Evolutionary conservation across 306 rosid species (phyloP), one percentile per base, ranked within the genome.

Genomic region (Geum urbanum): DNA sequence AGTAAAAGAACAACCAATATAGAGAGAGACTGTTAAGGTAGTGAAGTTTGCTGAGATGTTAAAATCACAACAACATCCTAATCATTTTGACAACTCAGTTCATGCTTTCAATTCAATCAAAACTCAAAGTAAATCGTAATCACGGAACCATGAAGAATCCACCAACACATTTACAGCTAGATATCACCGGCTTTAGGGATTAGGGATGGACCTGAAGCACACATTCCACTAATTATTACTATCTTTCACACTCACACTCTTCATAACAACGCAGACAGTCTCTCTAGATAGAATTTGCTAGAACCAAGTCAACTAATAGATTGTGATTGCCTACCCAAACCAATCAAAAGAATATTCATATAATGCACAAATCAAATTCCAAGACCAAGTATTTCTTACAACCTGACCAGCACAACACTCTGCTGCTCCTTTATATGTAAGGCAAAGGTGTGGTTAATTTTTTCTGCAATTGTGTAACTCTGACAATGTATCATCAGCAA

Each of bases 101-200:
- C 35, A 16, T 22, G 54, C 41, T 20, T 57, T 57, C 72, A 44
- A 52, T 41, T 41, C 27, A 18, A 59, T 16, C 56, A 12, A 55
- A 66, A 63, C n/a, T 56, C 71, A 14, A 32, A 32, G 37, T 32
- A 32, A 74, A n/a, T 66, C 66, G 55, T 66, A 41, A 55, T 66
- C 56, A 53, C 39, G 24, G 20, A 65, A 35, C n/a, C 66, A 18
- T 65, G 19, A 60, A 37, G 7, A 60, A 37, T 27, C 22, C 65
- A 37, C 19, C 63, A 14, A 58, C 63, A 57, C 63, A 55, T 56
- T 24, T 27, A 57, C 41, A 27, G 18, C 63, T 27, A 6, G 43
- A n/a, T 5, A 19, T 37, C 27, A 61, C 27, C 11, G 40, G 4
- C 16, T 24, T 24, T 24, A 0, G 27, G 27, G 27, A 24, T 59